Evolutionary conservation across 1,139 yeast genomes (phyloP), one percentile per base, ranked within the genome.

Genomic region (Insectozyma bohioensis): DNA sequence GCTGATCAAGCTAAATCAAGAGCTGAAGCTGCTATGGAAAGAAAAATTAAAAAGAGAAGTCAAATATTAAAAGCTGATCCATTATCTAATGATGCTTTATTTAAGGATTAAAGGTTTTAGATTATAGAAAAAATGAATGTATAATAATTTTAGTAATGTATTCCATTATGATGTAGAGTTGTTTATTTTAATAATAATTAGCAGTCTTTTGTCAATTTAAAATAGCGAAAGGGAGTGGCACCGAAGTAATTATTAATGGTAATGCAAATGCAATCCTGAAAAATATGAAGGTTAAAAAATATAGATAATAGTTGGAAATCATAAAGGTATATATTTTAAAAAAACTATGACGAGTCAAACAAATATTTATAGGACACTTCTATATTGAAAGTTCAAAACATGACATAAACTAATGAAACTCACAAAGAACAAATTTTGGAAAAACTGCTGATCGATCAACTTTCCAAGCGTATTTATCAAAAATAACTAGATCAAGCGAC

Each of bases 1-100:
- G 97, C 97, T 6, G 76, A 72, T 35, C 81, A 80, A 50, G 96
- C 97, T 30, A 75, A 72, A 50, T 60, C 78, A 28, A 80, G 97
- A 63, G 78, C 85, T 35, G 88, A 85, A 37, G 88, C 87, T 43
- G 87, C 95, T 14, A 63, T 76, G 43, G 81, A 83, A 47, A 72
- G 87, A 59, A 85, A 85, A 63, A 56, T 84, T 47, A 83, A 78
- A 62, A 78, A 72, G 67, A 78, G 95, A 63, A 87, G 82, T 39
- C 79, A 77, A 49, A 82, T 85, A 13, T 61, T 87, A 52, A 78
- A 81, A 42, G 78, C 75, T 35, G 96, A 88, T 61, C 97, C 97
- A 35, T 74, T 90, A 53, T 79, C 94, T 19, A 85, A 86, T 58
- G 88, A 79, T 44, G 78, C 76, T 20, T 63, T 88, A 42, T 87